Base-by-base conservation (phyloP, 2,329 filamentous ascomycete species). In the Coniochaeta hoffmannii region DNA sequence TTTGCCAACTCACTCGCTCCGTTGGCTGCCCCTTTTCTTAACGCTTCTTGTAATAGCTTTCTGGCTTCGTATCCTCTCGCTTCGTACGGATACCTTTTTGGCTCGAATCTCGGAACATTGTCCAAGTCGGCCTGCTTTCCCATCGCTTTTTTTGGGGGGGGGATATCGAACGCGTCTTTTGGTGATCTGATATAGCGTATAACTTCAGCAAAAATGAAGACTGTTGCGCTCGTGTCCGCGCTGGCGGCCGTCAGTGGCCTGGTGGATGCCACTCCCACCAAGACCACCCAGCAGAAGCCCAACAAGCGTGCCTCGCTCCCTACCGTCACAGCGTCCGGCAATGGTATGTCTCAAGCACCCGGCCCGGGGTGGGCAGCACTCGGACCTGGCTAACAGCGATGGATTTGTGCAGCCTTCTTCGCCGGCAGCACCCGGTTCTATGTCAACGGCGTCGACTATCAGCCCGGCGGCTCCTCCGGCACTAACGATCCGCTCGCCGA, bases 401-500 rank as follows among this genome's bases (percentile, higher is more conserved):
- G 35, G 14, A 34, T 22, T 17, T 26, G 14, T 15, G 26, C 55
- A 83, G 81, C 81, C 53, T 83, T 84, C 74, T 84, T 74, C 71
- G 62, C 74, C 41, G 77, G 73, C 59, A 70, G 72, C 55, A 66
- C 73, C 8, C 78, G 81, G 57, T 85, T 84, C 73, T 83, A 82
- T 62, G 64, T 85, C 57, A 79, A 81, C 28, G 81, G 81, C 59
- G 76, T 84, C 50, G 81, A 83, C 70, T 85, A 84, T 70, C 81
- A 84, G 68, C 81, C 81, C n/a, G 81, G 80, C 58, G 81, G 81
- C 60, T 78, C 80, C 28, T 77, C 80, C 2, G 70, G 69, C 58
- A 75, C 76, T 62, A 53, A 63, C n/a, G 91, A 96, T 68, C 90
- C 91, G 58, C 86, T 96, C 54, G 85, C 89, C 59, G 86, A 95